Conservation (phyloP, 768 basidiomycete species). For the Mycena belliarum region DNA sequence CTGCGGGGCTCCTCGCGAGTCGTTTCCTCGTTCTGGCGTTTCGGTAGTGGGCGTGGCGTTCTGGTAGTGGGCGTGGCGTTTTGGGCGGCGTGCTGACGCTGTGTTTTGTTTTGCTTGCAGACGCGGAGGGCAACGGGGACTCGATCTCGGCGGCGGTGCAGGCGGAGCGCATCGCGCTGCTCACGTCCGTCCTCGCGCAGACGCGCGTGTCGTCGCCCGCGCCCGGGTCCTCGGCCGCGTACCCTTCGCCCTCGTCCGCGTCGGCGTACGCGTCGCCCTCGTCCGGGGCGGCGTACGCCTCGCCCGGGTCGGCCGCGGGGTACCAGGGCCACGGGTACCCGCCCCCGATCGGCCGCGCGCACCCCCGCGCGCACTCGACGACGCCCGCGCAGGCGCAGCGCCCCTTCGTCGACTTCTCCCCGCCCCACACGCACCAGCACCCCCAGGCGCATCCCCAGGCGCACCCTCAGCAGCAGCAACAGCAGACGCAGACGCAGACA, state of each 20-base stretch:
- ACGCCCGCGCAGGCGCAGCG: constrained; percentile 48
- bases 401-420: constrained; percentile 37
- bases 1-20: too few relatives aligned
- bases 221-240: constrained; percentile 1
- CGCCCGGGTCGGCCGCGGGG: constrained; percentile 19
- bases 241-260: constrained; percentile 12
- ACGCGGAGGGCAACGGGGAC: constrained; percentile 87
- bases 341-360: constrained; percentile 35
- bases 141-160: constrained; percentile 85
- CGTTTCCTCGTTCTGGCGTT: too few relatives aligned
- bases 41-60: too few relatives aligned
- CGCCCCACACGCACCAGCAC: too few relatives aligned
- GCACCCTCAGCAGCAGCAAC: too few relatives aligned
- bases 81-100: too few relatives aligned
- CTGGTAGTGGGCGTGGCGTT: too few relatives aligned
- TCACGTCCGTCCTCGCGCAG: constrained; percentile 72
- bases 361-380: constrained; percentile 48
- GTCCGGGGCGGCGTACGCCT: neutral
- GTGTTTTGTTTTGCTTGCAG: too few relatives aligned
- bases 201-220: constrained; percentile 34
- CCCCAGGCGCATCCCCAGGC: too few relatives aligned
- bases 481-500: too few relatives aligned
- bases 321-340: constrained; percentile 16
- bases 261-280: constrained; percentile 15
- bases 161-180: constrained; percentile 78